These are phyloP conservation scores for Wickerhamomyces rabaulensis DNA, from an alignment of 805 yeast genomes.

Conservation along the genomic window DNA sequence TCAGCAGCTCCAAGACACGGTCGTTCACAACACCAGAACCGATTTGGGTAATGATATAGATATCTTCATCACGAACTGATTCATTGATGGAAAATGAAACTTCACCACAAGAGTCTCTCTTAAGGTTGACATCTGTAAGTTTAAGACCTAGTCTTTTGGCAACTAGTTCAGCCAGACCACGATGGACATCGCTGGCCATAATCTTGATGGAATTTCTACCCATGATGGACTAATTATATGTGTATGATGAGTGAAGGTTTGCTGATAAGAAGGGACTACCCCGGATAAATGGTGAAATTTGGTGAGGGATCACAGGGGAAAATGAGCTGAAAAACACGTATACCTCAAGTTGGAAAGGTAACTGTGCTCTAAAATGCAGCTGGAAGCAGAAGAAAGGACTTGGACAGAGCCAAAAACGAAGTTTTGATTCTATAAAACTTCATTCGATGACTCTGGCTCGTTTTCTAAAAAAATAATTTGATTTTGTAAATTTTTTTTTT, in stretches of 20 bases:
- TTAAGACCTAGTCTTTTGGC: conserved; percentile 55
- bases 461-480: no score
- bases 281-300: not conserved
- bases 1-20: conserved; percentile 64
- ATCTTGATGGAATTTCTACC: conserved; percentile 68
- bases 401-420: not conserved
- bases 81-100: conserved; percentile 75
- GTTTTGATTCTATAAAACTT: not conserved
- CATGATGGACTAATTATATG: conserved; percentile 34
- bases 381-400: not conserved
- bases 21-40: conserved; percentile 79
- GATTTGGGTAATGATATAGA: conserved; percentile 72
- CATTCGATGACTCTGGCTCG: not conserved
- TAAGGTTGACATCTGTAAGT: conserved; percentile 57
- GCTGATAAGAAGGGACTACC: not conserved
- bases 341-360: not conserved
- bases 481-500: no score
- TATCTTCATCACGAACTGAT: conserved; percentile 81
- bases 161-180: conserved; percentile 66
- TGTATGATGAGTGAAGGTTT: not conserved
- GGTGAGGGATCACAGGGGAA: not conserved
- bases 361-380: not conserved
- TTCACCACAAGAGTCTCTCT: conserved; percentile 67
- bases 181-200: conserved; percentile 62
- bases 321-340: not conserved